Conservation (phyloP, 169 alveolate species). For the Plasmodium ovale region DNA sequence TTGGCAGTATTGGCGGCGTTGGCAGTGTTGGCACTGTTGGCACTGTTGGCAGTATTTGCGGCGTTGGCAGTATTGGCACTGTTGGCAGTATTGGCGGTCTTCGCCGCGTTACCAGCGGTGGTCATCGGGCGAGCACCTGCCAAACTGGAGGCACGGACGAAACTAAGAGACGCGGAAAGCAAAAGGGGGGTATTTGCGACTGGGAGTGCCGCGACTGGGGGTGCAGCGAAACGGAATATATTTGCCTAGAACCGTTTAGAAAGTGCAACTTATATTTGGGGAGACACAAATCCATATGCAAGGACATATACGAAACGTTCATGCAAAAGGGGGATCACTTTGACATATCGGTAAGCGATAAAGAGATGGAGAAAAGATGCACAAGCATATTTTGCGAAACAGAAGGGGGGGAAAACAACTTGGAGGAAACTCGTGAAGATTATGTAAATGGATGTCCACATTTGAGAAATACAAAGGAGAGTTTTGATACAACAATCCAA, state of each 20-base stretch:
- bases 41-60: neutral
- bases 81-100: neutral
- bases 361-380: too few species aligned
- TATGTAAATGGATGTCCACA: too few species aligned
- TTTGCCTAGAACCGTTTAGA: constrained; percentile 12
- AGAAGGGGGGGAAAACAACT: neutral
- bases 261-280: constrained; percentile 55
- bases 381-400: too few species aligned
- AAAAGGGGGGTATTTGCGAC: too few species aligned
- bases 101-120: neutral
- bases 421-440: neutral
- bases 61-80: neutral
- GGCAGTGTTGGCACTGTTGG: neutral
- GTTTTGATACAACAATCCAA: too few species aligned
- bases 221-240: constrained; percentile 10
- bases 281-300: constrained; percentile 33
- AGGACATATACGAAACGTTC: constrained; percentile 57
- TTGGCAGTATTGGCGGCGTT: neutral
- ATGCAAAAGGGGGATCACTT: constrained; percentile 39
- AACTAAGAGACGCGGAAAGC: neutral
- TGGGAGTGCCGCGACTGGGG: too few species aligned
- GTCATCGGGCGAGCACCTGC: neutral
- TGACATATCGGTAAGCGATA: too few species aligned
- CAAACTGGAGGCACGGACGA: neutral
- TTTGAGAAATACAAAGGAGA: neutral